phyloP scores from a whole-genome alignment of 2,329 filamentous ascomycete species.

The Fusarium veterinarium region DNA sequence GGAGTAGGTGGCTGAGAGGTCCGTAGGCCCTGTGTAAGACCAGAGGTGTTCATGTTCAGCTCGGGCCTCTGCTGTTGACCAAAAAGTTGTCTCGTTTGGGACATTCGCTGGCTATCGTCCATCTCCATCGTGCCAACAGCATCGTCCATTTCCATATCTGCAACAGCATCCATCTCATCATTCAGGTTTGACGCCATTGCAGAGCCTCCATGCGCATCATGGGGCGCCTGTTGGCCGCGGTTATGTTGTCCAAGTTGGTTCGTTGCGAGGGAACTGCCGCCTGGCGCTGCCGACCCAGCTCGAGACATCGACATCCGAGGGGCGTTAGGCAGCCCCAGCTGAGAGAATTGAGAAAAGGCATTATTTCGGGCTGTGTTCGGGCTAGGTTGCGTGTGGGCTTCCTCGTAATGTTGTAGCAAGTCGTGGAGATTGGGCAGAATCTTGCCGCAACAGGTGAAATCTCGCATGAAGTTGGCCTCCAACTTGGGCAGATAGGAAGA shows the following conservation, averaged over 20 bases:
- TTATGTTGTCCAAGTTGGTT: conserved; percentile 51
- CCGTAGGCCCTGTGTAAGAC: conserved; percentile 80
- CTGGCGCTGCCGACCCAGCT: conserved; percentile 46
- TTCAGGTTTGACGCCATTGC: conserved; percentile 55
- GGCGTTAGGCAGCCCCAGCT: conserved; percentile 48
- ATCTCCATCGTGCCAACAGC: conserved; percentile 74
- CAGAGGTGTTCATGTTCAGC: conserved; percentile 84
- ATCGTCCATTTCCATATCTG: conserved; percentile 98
- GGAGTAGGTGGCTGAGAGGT: conserved; percentile 90
- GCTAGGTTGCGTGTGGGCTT: conserved; percentile 82
- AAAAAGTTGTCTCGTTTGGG: conserved; percentile 76
- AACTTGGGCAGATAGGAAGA: conserved; percentile 96
- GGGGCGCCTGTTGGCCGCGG: conserved; percentile 46
- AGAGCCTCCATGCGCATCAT: conserved; percentile 54
- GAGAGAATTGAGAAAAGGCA: conserved; percentile 55
- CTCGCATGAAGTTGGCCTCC: conserved; percentile 97
- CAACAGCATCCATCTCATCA: conserved; percentile 84
- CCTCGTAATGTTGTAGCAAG: conserved; percentile 95
- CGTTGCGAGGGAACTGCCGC: conserved; percentile 45
- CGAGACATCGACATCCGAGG: conserved; percentile 51
- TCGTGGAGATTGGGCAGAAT: conserved; percentile 93
- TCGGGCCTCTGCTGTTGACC: conserved; percentile 74
- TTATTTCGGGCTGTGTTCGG: conserved; percentile 56
- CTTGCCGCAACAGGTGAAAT: conserved; percentile 94
- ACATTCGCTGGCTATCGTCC: conserved; percentile 72